Evolutionary conservation across 2,329 filamentous ascomycete genomes (phyloP), one percentile per base, ranked within the genome.

Genomic region (Lachnellula cervina): DNA sequence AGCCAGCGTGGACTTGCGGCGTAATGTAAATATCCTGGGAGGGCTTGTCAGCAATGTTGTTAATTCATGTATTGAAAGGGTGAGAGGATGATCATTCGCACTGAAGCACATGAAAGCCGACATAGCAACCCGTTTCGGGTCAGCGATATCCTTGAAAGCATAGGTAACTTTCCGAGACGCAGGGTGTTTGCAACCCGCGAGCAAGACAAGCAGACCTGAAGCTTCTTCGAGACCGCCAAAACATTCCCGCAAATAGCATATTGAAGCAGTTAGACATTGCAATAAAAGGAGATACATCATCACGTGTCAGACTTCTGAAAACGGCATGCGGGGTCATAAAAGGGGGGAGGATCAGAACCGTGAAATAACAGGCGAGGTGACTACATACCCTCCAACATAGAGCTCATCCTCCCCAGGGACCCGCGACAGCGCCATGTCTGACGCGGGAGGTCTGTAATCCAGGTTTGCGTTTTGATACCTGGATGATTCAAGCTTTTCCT

Each of bases 351-450:
- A n/a, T 40, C 16, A 17, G 37, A 40, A 40, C 17, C 6, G 37
- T 17, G n/a, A 17, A 40, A 40, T 2, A 56, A 55, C 34, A 37
- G 43, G 52, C 37, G 32, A 53, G 55, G 23, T 7, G 44, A 40
- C 23, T 45, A 63, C 80, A 73, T 77, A 92, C 89, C 89, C 88
- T 73, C 89, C 88, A 63, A 94, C 86, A 71, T 86, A 92, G 62
- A 94, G 77, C 60, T 89, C 83, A 59, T 86, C 78, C 62, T 83
- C 79, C 32, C 87, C 87, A 4, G 84, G 82, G 51, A 93, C 79
- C 67, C 80, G 80, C 68, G 88, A 85, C 62, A 91, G 73, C 6
- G 79, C 74, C 82, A 86, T 86, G 34, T 66, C 62, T 16, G 51
- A 53, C 14, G 55, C 56, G 34, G 59, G 40, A 11, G 61, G 61